phyloP scores from a whole-genome alignment of 2,329 filamentous ascomycete species.

The Aspergillus pseudoviridinutans region DNA sequence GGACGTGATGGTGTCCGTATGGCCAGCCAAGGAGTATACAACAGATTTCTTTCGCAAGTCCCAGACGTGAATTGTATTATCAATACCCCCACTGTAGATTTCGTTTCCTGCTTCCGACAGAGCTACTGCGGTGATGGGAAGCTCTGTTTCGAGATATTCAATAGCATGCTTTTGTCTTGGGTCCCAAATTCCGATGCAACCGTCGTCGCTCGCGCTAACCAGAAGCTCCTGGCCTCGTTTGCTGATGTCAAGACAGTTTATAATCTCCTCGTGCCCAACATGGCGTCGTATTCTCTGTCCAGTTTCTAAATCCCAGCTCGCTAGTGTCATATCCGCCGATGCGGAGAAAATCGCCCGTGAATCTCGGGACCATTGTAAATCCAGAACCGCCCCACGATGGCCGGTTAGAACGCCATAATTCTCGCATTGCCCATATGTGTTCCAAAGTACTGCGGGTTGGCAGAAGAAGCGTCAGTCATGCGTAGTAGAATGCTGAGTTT shows the following conservation, averaged over 20 bases:
- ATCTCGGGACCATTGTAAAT: slow-evolving; percentile 95
- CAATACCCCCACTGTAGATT: slow-evolving; percentile 89
- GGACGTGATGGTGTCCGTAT: slow-evolving; percentile 88
- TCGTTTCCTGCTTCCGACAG: slow-evolving; percentile 94
- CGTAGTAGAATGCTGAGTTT: neutral
- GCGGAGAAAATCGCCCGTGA: slow-evolving; percentile 86
- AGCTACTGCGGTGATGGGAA: slow-evolving; percentile 85
- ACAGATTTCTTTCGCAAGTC: slow-evolving; percentile 88
- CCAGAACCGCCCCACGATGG: slow-evolving; percentile 85
- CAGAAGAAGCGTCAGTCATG: neutral
- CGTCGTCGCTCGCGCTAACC: slow-evolving; percentile 89
- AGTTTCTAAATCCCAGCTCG: slow-evolving; percentile 91
- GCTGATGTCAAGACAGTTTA: slow-evolving; percentile 87
- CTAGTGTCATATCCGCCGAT: slow-evolving; percentile 87
- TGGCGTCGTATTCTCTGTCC: slow-evolving; percentile 90
- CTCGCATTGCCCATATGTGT: slow-evolving; percentile 85
- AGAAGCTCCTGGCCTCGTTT: slow-evolving; percentile 86
- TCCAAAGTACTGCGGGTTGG: slow-evolving; percentile 73
- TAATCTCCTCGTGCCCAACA: slow-evolving; percentile 88
- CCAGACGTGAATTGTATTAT: slow-evolving; percentile 97
- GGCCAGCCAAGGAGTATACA: slow-evolving; percentile 81
- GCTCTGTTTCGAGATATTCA: slow-evolving; percentile 85
- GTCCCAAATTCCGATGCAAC: slow-evolving; percentile 93
- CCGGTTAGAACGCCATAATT: slow-evolving; percentile 88
- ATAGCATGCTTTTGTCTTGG: slow-evolving; percentile 83